Conservation (phyloP, 495 filamentous ascomycete genomes). For the Hypoxylon lenormandii region DNA sequence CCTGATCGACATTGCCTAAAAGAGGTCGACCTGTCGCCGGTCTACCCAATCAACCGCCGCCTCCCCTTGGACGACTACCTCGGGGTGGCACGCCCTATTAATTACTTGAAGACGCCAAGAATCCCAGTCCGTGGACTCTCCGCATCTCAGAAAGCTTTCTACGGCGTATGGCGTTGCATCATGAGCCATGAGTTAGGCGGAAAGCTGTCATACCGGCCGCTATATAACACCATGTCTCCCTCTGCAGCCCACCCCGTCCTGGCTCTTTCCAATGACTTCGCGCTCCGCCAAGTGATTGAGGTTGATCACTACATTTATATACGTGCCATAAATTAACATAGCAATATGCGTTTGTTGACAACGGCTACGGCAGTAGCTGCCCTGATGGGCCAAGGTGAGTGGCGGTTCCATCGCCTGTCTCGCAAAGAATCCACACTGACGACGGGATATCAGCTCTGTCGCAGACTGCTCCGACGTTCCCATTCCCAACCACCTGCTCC, state of each 20-base stretch:
- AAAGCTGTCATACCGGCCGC: slow-evolving; percentile 8
- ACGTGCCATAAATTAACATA: slow-evolving; percentile 26
- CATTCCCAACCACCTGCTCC: slow-evolving; percentile 50
- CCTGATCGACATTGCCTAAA: slow-evolving; percentile 40
- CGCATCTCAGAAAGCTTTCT: slow-evolving; percentile 34
- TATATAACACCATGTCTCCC: slow-evolving; percentile 36
- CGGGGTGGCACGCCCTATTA: slow-evolving; percentile 35
- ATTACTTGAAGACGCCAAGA: slow-evolving; percentile 32
- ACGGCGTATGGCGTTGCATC: slow-evolving; percentile 25
- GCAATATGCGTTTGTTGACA: slow-evolving; percentile 38
- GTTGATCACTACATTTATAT: slow-evolving; percentile 26
- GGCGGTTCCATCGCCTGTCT: slow-evolving; percentile 3
- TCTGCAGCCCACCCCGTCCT: slow-evolving; percentile 19
- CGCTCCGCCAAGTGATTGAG: slow-evolving; percentile 29
- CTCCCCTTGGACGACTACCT: slow-evolving; percentile 25
- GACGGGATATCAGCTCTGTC: slow-evolving; percentile 32
- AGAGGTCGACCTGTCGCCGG: slow-evolving; percentile 25
- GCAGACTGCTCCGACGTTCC: slow-evolving; percentile 34
- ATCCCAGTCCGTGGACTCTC: slow-evolving; percentile 45
- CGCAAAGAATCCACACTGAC: slow-evolving; percentile 1
- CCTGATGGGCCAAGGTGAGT: slow-evolving; percentile 43
- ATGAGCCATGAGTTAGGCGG: slow-evolving; percentile 15
- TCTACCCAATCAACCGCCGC: slow-evolving; percentile 33
- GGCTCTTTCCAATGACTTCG: slow-evolving; percentile 36
- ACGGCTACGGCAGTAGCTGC: slow-evolving; percentile 33